Evolutionary conservation across 106 monocot species (phyloP), one percentile per base, ranked within the genome.

Genomic region (Narthecium ossifragum): DNA sequence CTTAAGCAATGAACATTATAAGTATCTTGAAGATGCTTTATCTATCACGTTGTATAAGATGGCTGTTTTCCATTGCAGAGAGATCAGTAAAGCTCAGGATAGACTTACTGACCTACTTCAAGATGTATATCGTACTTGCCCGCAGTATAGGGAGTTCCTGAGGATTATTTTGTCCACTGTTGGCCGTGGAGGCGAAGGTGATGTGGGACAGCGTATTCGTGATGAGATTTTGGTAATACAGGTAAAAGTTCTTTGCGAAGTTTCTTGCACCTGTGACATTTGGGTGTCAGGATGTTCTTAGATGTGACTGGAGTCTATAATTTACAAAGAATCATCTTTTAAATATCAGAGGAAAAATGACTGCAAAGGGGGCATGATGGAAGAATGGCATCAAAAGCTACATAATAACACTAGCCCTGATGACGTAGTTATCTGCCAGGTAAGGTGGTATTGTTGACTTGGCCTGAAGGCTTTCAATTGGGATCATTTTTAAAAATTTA

Each of bases 401-500:
- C 96, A 98, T 49, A 98, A 98, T 61, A 98, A 98, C 69, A 98
- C 96, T 13, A 98, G 96, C 63, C 96, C 96, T 56, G 96, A 98
- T 90, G 96, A 98, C 64, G 80, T 90, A 25, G 76, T 98, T 31
- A 98, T 98, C 59, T 98, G 96, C 59, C 96, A 98, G 96, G 94
- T 96, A 81, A 28, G 18, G 8, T 30, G 55, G 22, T 25, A 17
- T 11, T 26, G 11, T 25, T 51, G 26, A 26, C 11, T n/a, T n/a
- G 18, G 51, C 51, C 11, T 0, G 26, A 0, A 1, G 10, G 26
- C 22, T 51, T 25, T 1, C 49, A 50, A 9, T 55, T 51, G 10
- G 12, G 31, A 48, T 39, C 15, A 31, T 29, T 48, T 13, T 31
- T n/a, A 61, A 21, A 29, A 18, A 32, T 38, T 34, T 51, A 38